Evolutionary conservation across 2,329 filamentous ascomycete species (phyloP), one percentile per base, ranked within the genome.

Genomic region (Setomelanomma holmii): DNA sequence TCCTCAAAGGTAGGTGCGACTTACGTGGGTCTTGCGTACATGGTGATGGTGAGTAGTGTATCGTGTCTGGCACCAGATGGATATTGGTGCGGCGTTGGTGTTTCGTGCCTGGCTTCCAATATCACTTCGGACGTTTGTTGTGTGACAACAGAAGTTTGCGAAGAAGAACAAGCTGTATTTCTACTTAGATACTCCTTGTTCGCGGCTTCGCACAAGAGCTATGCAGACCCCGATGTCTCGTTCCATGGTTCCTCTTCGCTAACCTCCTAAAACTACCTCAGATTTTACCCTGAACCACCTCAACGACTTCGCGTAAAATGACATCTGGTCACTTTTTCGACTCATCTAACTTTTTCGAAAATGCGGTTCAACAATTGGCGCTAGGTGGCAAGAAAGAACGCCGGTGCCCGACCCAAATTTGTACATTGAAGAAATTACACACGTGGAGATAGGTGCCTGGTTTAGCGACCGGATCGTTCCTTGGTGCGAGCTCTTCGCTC

Each of bases 401-500:
- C 34, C 34, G 34, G 34, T n/a, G n/a, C 16, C 10, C 11, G 34
- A 36, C 34, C 34, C 34, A 36, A 36, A 17, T 16, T 16, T 36
- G 16, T 36, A 36, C 34, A 36, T 7, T 11, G 34, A 36, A 16
- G n/a, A 36, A 36, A 17, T 36, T 36, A 36, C 34, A 36, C 34
- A 17, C 11, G 34, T 3, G 34, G 4, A 7, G 34, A 16, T 16
- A 36, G 16, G 34, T 6, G 34, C 11, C 27, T 30, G n/a, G 34
- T n/a, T 58, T 59, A 71, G 48, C 68, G 67, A 40, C 68, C 68
- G 2, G 66, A 63, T 49, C 68, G 52, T 16, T 58, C 55, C 52
- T 62, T 69, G 5, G 68, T 71, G 36, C 67, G 66, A n/a, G 63
- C 60, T 66, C 68, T 64, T 45, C 67, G 61, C 40, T 67, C 64